phyloP scores from a whole-genome alignment of 306 rosid species.

The Quillaja saponaria region DNA sequence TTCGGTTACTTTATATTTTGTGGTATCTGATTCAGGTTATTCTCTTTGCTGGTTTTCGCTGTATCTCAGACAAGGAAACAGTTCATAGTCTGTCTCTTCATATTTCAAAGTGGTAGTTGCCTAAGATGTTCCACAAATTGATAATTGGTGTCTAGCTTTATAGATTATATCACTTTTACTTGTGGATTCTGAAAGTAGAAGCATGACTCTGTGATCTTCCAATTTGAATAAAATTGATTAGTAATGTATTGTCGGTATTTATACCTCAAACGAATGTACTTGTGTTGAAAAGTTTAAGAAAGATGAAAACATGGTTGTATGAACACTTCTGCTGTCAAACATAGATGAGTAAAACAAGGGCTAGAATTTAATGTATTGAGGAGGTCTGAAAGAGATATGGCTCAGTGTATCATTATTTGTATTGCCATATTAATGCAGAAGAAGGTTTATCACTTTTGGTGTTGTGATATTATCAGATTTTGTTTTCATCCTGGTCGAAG shows the following conservation, averaged over 20 bases:
- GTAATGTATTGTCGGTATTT: background rate
- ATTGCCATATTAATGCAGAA: conserved; percentile 10
- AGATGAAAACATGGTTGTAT: background rate
- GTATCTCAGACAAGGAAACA: background rate
- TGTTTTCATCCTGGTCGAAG: background rate
- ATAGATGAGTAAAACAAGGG: conserved; percentile 1
- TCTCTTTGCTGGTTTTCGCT: background rate
- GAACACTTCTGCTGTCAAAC: conserved; percentile 3
- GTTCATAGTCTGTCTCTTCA: background rate
- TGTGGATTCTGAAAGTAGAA: background rate
- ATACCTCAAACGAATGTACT: background rate
- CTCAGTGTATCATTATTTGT: conserved; percentile 5
- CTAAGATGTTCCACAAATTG: background rate
- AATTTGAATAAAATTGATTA: background rate
- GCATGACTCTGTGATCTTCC: background rate
- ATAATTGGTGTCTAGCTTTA: too few species aligned
- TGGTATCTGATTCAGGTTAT: background rate
- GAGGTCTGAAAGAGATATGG: conserved; percentile 10
- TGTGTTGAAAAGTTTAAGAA: background rate
- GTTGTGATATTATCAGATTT: conserved; percentile 4
- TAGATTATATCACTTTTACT: too few species aligned
- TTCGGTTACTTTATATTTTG: background rate
- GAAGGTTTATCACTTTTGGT: conserved; percentile 6
- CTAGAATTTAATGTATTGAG: background rate
- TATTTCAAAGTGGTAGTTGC: background rate